A percentile compares a stretch with the other conserved stretches of the same genome.
phyloP scores from a whole-genome alignment of 2,329 filamentous ascomycete genomes.

The Hortaea sp. region DNA sequence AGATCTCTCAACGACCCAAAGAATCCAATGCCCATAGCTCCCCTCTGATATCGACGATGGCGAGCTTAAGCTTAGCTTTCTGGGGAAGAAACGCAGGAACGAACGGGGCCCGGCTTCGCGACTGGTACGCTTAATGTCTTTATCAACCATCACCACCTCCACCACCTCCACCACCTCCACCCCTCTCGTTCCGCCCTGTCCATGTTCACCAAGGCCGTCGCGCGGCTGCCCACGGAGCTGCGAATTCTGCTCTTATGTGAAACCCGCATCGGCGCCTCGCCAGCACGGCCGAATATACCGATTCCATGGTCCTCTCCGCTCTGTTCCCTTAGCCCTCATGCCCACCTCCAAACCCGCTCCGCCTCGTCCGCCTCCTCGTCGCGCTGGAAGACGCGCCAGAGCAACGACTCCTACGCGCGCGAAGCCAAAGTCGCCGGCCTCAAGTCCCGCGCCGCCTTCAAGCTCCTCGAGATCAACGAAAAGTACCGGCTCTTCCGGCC shows the following conservation, averaged over 20 bases:
- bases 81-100: no score
- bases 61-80: no score
- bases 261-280: not conserved
- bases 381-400: slow-evolving; percentile 74
- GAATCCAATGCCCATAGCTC: no score
- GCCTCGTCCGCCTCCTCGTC: slow-evolving; percentile 49
- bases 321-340: not conserved
- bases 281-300: not conserved
- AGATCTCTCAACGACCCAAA: no score
- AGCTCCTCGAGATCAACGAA: slow-evolving; percentile 79
- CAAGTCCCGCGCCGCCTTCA: slow-evolving; percentile 88
- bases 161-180: no score
- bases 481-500: slow-evolving; percentile 69
- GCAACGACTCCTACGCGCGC: slow-evolving; percentile 59
- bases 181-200: no score
- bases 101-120: no score
- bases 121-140: no score
- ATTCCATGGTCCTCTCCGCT: not conserved
- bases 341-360: not conserved
- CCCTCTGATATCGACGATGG: no score
- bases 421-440: slow-evolving; percentile 69
- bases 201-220: no score
- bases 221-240: not conserved
- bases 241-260: not conserved
- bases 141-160: no score